These are phyloP conservation scores for Madurella mycetomatis DNA, from an alignment of 2,329 filamentous ascomycete species.

Conservation along the genomic window DNA sequence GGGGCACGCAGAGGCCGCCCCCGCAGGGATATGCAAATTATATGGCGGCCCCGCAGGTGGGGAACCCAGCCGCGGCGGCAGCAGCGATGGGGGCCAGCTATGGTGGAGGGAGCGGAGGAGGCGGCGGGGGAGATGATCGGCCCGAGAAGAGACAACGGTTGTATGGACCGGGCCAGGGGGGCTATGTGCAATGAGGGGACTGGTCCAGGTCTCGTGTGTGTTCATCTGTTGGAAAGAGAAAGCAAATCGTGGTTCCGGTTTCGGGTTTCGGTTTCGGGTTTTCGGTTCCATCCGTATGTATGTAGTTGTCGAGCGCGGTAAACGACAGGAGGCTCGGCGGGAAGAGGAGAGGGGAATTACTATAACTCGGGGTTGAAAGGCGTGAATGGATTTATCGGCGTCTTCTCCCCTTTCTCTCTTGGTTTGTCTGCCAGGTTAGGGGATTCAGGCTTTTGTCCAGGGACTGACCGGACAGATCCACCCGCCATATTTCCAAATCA, in stretches of 20 bases:
- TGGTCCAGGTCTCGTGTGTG: too few relatives aligned
- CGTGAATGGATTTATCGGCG: too few relatives aligned
- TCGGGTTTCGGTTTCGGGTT: not conserved
- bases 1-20: conserved; percentile 31
- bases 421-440: too few relatives aligned
- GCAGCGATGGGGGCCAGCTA: conserved; percentile 32
- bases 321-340: too few relatives aligned
- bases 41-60: conserved; percentile 10
- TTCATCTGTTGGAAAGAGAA: too few relatives aligned
- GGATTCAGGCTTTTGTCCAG: too few relatives aligned
- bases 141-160: conserved; percentile 52
- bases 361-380: too few relatives aligned
- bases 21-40: conserved; percentile 12
- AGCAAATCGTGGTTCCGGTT: not conserved
- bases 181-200: conserved; percentile 34
- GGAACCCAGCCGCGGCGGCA: conserved; percentile 20
- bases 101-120: conserved; percentile 22
- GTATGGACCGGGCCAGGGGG: conserved; percentile 39
- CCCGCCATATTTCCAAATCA: too few relatives aligned
- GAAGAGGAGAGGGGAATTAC: too few relatives aligned
- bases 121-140: conserved; percentile 33
- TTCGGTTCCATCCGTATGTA: not conserved
- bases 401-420: too few relatives aligned
- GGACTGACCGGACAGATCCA: too few relatives aligned
- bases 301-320: not conserved